Percentiles rank a stretch among this genome's conserved stretches.
Conservation (phyloP, 768 basidiomycete species). For the Phaeolepiota aurea region DNA sequence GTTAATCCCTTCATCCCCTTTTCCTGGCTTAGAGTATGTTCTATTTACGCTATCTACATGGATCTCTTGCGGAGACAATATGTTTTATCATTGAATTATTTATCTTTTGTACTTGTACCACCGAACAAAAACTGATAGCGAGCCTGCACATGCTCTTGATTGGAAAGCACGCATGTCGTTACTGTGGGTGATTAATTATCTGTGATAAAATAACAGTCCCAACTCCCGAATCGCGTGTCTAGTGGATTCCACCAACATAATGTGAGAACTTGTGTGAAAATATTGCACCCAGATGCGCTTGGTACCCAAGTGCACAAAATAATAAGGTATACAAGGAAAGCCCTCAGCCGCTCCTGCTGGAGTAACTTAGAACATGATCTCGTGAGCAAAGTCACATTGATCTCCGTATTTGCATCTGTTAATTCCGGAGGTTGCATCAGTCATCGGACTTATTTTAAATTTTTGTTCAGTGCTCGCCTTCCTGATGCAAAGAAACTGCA, state of each 20-base stretch:
- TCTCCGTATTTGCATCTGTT: slow-evolving; percentile 86
- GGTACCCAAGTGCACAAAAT: background rate
- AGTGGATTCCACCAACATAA: too few species aligned
- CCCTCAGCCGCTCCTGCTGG: too few species aligned
- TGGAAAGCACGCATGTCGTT: too few species aligned
- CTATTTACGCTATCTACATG: slow-evolving; percentile 21
- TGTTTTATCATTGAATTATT: slow-evolving; percentile 20
- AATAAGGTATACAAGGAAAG: slow-evolving; percentile 2
- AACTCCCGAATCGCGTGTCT: too few species aligned
- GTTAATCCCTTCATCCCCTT: slow-evolving; percentile 9
- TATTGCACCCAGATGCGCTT: background rate
- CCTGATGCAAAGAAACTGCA: slow-evolving; percentile 88
- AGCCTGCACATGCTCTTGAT: too few species aligned
- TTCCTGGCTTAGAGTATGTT: slow-evolving; percentile 31
- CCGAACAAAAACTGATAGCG: slow-evolving; percentile 5
- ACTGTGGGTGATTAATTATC: too few species aligned
- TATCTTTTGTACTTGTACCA: slow-evolving; percentile 14
- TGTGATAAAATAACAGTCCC: too few species aligned
- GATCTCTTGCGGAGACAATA: slow-evolving; percentile 18
- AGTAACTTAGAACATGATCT: too few species aligned
- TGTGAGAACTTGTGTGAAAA: too few species aligned
- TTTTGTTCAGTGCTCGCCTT: slow-evolving; percentile 73
- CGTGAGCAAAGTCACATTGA: slow-evolving; percentile 81
- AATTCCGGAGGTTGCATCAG: slow-evolving; percentile 38
- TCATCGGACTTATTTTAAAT: slow-evolving; percentile 26